Base-by-base conservation (phyloP, 2,329 filamentous ascomycete species). In the Colletotrichum paranaense region DNA sequence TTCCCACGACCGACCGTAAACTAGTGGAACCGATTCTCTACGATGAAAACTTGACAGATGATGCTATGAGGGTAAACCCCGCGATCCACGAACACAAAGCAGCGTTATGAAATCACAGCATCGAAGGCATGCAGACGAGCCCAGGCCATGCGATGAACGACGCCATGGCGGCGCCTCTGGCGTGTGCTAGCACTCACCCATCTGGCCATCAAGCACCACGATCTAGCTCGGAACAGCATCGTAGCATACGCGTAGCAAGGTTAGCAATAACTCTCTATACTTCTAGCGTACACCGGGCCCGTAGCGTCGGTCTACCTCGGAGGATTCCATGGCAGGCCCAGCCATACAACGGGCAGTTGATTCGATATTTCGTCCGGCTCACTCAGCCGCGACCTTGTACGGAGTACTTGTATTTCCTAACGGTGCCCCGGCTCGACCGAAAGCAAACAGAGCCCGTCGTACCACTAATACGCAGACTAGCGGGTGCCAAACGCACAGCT, bases 271-370 rank as follows among this genome's bases (percentile, higher is more conserved):
- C 38, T 42, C 38, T 42, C 38, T 22, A 49, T n/a, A 49, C 16
- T 59, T 59, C 64, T 67, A 67, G 55, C 55, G 14, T 26, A 22
- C 19, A 9, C 42, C 19, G 42, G n/a, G 28, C 38, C 35, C 22
- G 16, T 56, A 32, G 52, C 49, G 49, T 42, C 59, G 52, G 52
- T 56, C 59, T 28, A 22, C 42, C 59, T 64, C 67, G 52, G 46
- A 56, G 38, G 38, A 42, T 42, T 42, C 38, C 38, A 42, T 42
- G 38, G 38, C 38, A 42, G 5, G 16, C 16, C 16, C 6, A 42
- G 14, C 38, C 38, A 6, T 42, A 6, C 38, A 42, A 16, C 16
- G 8, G 42, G 42, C 19, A 22, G 42, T 22, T 22, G 42, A 49
- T n/a, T 22, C 30, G 16, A 49, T 22, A 49, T n/a, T 49, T 22